Percentiles rank a stretch among this genome's conserved stretches.
phyloP scores from a whole-genome alignment of 257 asterid species.

The Parsonsia alboflavescens region DNA sequence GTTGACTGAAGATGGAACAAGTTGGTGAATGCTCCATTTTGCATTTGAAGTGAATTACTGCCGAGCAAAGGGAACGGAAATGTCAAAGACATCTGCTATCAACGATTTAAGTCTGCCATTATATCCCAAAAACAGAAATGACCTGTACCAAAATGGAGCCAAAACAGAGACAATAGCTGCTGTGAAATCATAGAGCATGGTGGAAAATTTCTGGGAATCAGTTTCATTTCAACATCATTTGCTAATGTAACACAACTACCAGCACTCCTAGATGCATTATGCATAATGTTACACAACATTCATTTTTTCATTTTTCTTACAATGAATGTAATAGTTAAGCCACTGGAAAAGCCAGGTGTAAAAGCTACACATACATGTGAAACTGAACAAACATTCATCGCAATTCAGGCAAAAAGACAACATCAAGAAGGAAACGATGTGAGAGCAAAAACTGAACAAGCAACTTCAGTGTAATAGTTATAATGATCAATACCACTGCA shows the following conservation, averaged over 20 bases:
- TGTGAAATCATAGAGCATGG: not conserved
- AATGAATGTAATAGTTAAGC: not conserved
- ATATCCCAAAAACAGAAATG: too few relatives aligned
- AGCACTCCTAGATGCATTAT: not conserved
- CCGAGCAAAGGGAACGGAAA: too few relatives aligned
- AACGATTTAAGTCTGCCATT: too few relatives aligned
- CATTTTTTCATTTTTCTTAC: not conserved
- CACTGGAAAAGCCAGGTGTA: not conserved
- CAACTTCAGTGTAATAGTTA: not conserved
- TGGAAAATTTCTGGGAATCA: not conserved
- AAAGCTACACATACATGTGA: too few relatives aligned
- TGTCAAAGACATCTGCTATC: too few relatives aligned
- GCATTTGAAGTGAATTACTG: too few relatives aligned
- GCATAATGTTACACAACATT: not conserved
- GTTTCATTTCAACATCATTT: not conserved
- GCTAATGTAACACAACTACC: not conserved
- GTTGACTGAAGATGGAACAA: too few relatives aligned
- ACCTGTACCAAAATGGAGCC: too few relatives aligned
- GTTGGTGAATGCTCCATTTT: too few relatives aligned
- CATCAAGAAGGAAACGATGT: not conserved
- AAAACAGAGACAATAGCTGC: not conserved
- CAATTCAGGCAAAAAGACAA: not conserved
- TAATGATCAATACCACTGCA: not conserved
- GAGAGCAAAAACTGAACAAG: not conserved
- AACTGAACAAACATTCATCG: not conserved